A percentile compares a stretch with the other conserved stretches of the same genome.
phyloP scores from a whole-genome alignment of 441 rosid species.

The Populus hybrid region DNA sequence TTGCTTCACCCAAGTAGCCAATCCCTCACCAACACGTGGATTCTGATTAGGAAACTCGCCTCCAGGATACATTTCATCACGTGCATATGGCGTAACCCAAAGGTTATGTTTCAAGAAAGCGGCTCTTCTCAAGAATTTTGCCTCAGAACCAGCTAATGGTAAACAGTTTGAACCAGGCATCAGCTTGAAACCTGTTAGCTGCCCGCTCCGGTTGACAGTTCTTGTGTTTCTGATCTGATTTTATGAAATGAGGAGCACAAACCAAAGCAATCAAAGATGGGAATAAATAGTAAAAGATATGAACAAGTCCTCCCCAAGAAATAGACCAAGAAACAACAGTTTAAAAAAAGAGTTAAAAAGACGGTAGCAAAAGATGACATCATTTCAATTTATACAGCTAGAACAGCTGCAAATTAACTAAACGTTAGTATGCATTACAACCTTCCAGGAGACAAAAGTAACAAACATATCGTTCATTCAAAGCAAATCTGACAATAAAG shows the following conservation, averaged over 20 bases:
- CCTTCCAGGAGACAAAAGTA: no score
- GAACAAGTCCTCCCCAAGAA: not conserved
- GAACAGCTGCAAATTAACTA: not conserved
- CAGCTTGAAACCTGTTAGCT: slow-evolving; percentile 76
- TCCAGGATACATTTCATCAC: slow-evolving; percentile 75
- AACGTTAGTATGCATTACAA: not conserved
- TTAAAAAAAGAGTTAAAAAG: not conserved
- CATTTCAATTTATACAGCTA: not conserved
- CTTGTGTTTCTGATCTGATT: slow-evolving; percentile 81
- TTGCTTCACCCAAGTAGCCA: slow-evolving; percentile 83
- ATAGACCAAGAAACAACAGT: not conserved
- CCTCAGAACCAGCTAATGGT: slow-evolving; percentile 77
- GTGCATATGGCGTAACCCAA: slow-evolving; percentile 78
- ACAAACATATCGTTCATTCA: not conserved
- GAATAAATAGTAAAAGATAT: not conserved
- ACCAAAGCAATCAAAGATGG: not conserved
- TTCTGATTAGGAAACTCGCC: slow-evolving; percentile 95
- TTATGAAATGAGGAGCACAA: not conserved
- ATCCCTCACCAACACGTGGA: slow-evolving; percentile 81
- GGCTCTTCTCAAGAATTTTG: slow-evolving; percentile 83
- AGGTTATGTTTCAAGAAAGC: slow-evolving; percentile 84
- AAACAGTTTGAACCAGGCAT: slow-evolving; percentile 89
- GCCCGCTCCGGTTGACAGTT: slow-evolving; percentile 83
- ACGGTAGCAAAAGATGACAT: not conserved
- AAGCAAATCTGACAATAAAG: not conserved